A percentile compares a stretch with the other conserved stretches of the same genome.
phyloP scores from a whole-genome alignment of 345 rosid species.

The Pelargonium nanum region DNA sequence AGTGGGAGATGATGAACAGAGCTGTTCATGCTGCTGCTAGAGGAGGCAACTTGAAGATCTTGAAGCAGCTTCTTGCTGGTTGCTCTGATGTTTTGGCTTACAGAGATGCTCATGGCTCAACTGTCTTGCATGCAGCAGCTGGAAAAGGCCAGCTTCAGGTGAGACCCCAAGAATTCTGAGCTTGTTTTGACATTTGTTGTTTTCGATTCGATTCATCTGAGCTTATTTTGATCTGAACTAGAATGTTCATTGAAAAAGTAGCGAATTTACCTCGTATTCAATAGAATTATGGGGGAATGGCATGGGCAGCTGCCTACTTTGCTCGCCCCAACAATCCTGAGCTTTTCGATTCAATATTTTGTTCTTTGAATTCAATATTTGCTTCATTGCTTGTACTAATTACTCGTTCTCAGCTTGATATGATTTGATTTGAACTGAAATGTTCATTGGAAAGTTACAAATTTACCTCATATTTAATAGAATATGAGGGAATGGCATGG shows the following conservation, averaged over 20 bases:
- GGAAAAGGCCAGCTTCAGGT: slow-evolving; percentile 76
- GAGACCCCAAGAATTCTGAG: slow-evolving; percentile 7
- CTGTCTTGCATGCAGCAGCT: slow-evolving; percentile 87
- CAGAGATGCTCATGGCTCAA: slow-evolving; percentile 68
- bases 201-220: background rate
- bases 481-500: too few relatives aligned
- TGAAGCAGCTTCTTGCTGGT: slow-evolving; percentile 44
- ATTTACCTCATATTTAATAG: too few relatives aligned
- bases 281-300: too few relatives aligned
- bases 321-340: too few relatives aligned
- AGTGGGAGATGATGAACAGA: slow-evolving; percentile 70
- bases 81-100: slow-evolving; percentile 46
- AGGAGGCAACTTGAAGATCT: slow-evolving; percentile 54
- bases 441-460: too few relatives aligned
- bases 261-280: too few relatives aligned
- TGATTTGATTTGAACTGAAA: too few relatives aligned
- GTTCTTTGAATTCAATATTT: too few relatives aligned
- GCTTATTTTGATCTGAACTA: background rate
- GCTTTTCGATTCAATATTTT: too few relatives aligned
- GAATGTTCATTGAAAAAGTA: background rate
- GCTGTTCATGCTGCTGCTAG: slow-evolving; percentile 87
- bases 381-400: too few relatives aligned
- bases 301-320: too few relatives aligned
- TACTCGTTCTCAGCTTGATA: too few relatives aligned
- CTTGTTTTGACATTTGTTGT: background rate